Conservation (phyloP, 768 basidiomycete genomes). For the Boletus tylopilopsis region DNA sequence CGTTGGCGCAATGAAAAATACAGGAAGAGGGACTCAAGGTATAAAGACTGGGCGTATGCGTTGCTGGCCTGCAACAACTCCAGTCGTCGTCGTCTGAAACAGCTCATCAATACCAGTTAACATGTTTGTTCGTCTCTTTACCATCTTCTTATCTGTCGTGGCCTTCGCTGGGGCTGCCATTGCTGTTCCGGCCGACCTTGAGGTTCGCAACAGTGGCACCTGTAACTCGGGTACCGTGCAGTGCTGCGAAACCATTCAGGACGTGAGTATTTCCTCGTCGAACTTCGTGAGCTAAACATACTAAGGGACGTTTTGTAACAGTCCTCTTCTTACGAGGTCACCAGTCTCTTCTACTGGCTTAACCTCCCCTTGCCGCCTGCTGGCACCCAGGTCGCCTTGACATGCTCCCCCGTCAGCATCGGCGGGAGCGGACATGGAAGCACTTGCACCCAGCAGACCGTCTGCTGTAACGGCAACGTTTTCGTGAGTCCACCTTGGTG, state of each 20-base stretch:
- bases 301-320: not conserved
- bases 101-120: not conserved
- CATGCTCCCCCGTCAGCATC: not conserved
- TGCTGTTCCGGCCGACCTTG: conserved; percentile 1
- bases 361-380: not conserved
- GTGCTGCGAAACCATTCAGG: not conserved
- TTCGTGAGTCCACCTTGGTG: not conserved
- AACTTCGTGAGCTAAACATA: not conserved
- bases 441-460: not conserved
- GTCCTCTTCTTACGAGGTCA: not conserved
- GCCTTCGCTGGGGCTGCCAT: conserved; percentile 5
- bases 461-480: conserved; percentile 1
- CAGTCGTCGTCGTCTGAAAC: not conserved
- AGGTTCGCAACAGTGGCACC: not conserved
- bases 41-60: not conserved
- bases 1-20: too few species aligned
- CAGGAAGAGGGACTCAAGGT: not conserved
- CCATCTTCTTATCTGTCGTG: not conserved
- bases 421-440: not conserved
- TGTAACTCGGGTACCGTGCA: conserved; percentile 40
- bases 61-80: not conserved
- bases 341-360: not conserved
- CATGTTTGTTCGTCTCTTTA: conserved; percentile 3
- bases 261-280: not conserved
- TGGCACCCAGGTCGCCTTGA: not conserved